Conservation (phyloP, 176 grass and related monocot genomes). For the Rhynchospora pubera region DNA sequence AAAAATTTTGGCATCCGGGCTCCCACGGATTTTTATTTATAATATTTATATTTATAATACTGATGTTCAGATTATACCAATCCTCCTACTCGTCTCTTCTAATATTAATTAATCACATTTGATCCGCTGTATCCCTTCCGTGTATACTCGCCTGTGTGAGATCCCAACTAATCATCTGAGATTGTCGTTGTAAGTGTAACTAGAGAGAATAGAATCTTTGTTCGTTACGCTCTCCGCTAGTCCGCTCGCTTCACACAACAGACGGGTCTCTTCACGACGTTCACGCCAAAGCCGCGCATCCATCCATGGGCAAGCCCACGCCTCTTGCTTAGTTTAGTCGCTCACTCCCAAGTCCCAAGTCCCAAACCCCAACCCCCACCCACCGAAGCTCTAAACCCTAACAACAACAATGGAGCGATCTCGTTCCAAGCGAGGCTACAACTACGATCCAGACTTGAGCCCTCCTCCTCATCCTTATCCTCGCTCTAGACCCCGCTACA, state of each 20-base stretch:
- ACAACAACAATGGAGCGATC: conserved; percentile 58
- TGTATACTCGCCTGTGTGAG: too few species aligned
- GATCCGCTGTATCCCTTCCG: too few species aligned
- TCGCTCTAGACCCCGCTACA: conserved; percentile 76
- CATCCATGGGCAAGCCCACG: background rate
- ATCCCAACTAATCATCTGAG: background rate
- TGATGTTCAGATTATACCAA: too few species aligned
- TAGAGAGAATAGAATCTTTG: background rate
- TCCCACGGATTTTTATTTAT: too few species aligned
- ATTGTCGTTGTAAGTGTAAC: background rate
- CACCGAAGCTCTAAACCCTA: background rate
- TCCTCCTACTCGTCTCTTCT: too few species aligned
- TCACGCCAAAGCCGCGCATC: background rate
- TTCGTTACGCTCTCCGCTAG: background rate
- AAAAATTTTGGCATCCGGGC: too few species aligned
- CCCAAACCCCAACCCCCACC: background rate
- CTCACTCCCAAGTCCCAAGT: too few species aligned
- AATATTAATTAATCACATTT: too few species aligned
- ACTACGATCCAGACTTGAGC: conserved; percentile 55
- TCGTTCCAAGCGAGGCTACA: conserved; percentile 69
- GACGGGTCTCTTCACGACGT: background rate
- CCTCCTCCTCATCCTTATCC: conserved; percentile 24
- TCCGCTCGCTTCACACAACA: background rate
- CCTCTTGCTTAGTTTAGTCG: background rate
- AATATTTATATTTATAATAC: too few species aligned